A percentile compares a stretch with the other conserved stretches of the same genome.
These are phyloP conservation scores for Metschnikowia aberdeeniae DNA, from an alignment of 805 yeast species.

Conservation along the genomic window DNA sequence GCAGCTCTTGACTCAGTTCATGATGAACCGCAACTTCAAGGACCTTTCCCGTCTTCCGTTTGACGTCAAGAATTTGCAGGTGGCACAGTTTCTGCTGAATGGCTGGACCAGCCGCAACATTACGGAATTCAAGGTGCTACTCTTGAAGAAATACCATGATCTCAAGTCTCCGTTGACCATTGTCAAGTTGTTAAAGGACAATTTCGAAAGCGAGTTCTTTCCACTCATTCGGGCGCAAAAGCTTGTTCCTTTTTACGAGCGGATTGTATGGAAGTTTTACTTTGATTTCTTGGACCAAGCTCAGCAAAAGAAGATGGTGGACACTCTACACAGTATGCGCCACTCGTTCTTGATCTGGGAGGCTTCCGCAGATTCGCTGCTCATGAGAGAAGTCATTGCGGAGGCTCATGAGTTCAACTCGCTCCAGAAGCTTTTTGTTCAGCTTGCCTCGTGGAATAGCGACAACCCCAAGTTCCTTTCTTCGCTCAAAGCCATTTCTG, in stretches of 20 bases:
- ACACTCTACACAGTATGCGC: slow-evolving; percentile 18
- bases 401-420: slow-evolving; percentile 16
- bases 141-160: slow-evolving; percentile 36
- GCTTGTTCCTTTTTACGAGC: slow-evolving; percentile 35
- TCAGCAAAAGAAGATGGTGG: slow-evolving; percentile 23
- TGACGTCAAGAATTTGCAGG: slow-evolving; percentile 19
- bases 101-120: slow-evolving; percentile 22
- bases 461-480: slow-evolving; percentile 22
- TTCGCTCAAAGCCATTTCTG: slow-evolving; percentile 28
- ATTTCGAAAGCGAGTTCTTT: slow-evolving; percentile 23
- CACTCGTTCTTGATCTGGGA: slow-evolving; percentile 39
- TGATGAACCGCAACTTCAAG: slow-evolving; percentile 23
- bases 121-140: slow-evolving; percentile 27
- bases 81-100: slow-evolving; percentile 17
- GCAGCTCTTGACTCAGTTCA: slow-evolving; percentile 23
- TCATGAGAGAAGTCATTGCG: slow-evolving; percentile 16
- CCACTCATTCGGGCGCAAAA: slow-evolving; percentile 21
- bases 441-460: slow-evolving; percentile 15
- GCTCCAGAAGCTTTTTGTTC: slow-evolving; percentile 26
- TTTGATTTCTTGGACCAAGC: slow-evolving; percentile 28
- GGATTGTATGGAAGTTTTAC: slow-evolving; percentile 40
- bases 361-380: slow-evolving; percentile 20
- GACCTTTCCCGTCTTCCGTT: slow-evolving; percentile 16
- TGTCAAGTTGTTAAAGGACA: slow-evolving; percentile 25
- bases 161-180: slow-evolving; percentile 30